Percentiles rank a stretch among this genome's conserved stretches.
Conservation (phyloP, 2,329 filamentous ascomycete species). For the Diplocarpon rosae region DNA sequence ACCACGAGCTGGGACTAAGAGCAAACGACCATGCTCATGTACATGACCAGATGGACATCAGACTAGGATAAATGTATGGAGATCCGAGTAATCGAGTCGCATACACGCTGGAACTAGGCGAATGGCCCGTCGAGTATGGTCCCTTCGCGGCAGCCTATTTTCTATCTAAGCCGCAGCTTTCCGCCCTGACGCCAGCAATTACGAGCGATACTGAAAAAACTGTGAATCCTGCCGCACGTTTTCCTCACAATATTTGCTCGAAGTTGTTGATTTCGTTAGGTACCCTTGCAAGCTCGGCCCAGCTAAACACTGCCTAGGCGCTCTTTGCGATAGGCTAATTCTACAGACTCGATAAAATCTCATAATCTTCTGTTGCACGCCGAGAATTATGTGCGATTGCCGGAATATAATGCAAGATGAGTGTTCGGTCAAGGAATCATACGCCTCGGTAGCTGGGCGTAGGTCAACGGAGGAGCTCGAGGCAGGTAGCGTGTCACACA, state of each 20-base stretch:
- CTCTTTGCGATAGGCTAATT: conserved; percentile 3
- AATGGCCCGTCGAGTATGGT: neutral
- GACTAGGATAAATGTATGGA: conserved; percentile 16
- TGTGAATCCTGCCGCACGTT: no score
- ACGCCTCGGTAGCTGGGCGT: neutral
- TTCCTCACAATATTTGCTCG: neutral
- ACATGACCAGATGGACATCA: conserved; percentile 23
- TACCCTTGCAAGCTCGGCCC: neutral
- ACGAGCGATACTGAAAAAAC: no score
- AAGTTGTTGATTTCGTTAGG: neutral
- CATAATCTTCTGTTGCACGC: neutral
- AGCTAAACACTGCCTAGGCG: neutral
- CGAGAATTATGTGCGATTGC: conserved; percentile 1
- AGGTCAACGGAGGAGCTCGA: neutral
- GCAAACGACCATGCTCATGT: conserved; percentile 9
- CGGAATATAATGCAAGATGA: neutral
- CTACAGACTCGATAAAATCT: conserved; percentile 2
- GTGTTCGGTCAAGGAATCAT: neutral
- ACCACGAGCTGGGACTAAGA: conserved; percentile 7
- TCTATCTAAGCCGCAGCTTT: no score
- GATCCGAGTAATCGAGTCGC: conserved; percentile 1
- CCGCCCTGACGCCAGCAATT: no score
- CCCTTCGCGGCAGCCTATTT: neutral
- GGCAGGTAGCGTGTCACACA: neutral
- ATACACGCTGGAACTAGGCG: neutral